phyloP scores from a whole-genome alignment of 306 rosid species.

The Dryas alaskensis region DNA sequence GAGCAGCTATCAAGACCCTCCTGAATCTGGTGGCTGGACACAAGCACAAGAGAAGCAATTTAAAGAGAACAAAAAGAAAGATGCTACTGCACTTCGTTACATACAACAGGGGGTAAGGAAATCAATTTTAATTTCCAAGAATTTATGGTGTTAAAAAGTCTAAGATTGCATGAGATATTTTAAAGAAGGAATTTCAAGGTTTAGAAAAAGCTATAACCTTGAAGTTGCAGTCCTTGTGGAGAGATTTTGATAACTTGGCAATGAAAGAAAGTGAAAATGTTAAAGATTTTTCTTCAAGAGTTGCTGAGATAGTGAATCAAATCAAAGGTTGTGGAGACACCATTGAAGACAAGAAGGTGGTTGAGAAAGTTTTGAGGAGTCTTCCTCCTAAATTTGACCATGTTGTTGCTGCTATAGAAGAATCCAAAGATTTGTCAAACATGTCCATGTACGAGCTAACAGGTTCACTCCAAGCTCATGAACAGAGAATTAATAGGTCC shows the following conservation, averaged over 20 bases:
- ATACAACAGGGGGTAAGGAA: not conserved
- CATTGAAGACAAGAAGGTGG: too few relatives aligned
- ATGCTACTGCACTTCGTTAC: not conserved
- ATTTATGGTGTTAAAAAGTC: not conserved
- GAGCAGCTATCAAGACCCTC: not conserved
- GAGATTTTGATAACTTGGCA: not conserved
- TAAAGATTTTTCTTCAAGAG: not conserved
- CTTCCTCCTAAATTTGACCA: too few relatives aligned
- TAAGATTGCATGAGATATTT: not conserved
- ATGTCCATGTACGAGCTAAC: too few relatives aligned
- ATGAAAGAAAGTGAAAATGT: too few relatives aligned
- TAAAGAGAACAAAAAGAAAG: too few relatives aligned
- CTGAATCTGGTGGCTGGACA: not conserved
- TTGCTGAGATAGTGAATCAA: too few relatives aligned
- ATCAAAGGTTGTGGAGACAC: too few relatives aligned
- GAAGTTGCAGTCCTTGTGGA: not conserved
- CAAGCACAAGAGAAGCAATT: not conserved
- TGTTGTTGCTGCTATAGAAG: too few relatives aligned
- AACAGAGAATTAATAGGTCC: not conserved
- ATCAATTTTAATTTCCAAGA: not conserved
- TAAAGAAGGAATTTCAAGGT: not conserved
- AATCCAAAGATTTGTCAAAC: too few relatives aligned
- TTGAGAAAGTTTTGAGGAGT: too few relatives aligned
- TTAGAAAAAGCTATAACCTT: not conserved
- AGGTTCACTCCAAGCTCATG: not conserved